Conservation (phyloP, 169 alveolate genomes). For the Eimeria acervulina region DNA sequence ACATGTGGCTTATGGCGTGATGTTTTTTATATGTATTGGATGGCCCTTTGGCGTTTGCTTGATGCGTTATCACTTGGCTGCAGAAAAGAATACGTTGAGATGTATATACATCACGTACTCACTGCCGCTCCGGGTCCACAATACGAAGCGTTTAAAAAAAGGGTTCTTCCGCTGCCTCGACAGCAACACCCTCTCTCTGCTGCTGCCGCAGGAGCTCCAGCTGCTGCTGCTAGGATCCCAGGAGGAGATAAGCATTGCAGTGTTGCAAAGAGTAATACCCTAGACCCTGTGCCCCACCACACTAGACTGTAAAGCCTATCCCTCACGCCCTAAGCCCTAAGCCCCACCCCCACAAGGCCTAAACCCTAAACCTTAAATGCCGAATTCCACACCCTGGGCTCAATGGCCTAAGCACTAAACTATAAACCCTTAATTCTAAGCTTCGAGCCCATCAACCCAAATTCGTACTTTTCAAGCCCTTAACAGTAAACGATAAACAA, state of each 20-base stretch:
- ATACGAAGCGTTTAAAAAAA: constrained; percentile 88
- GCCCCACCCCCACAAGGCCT: neutral
- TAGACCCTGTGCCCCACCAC: no score
- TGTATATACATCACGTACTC: constrained; percentile 90
- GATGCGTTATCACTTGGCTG: neutral
- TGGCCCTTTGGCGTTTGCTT: neutral
- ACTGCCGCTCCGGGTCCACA: constrained; percentile 88
- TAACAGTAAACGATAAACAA: neutral
- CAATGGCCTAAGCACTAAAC: neutral
- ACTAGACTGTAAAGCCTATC: no score
- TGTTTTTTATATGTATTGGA: neutral
- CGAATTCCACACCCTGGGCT: no score
- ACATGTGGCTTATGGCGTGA: no score
- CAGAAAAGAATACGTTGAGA: constrained; percentile 89
- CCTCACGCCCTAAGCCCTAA: neutral
- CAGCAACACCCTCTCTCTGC: constrained; percentile 80
- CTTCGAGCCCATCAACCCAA: neutral
- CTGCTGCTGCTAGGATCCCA: constrained; percentile 91
- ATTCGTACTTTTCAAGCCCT: neutral
- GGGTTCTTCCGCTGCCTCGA: constrained; percentile 92
- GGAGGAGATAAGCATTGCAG: constrained; percentile 88
- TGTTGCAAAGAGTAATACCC: constrained; percentile 25
- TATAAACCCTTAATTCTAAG: neutral
- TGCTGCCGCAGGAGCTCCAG: constrained; percentile 93
- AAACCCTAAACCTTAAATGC: no score